Conservation (phyloP, 495 filamentous ascomycete genomes). For the Umbilicaria muhlenbergii region DNA sequence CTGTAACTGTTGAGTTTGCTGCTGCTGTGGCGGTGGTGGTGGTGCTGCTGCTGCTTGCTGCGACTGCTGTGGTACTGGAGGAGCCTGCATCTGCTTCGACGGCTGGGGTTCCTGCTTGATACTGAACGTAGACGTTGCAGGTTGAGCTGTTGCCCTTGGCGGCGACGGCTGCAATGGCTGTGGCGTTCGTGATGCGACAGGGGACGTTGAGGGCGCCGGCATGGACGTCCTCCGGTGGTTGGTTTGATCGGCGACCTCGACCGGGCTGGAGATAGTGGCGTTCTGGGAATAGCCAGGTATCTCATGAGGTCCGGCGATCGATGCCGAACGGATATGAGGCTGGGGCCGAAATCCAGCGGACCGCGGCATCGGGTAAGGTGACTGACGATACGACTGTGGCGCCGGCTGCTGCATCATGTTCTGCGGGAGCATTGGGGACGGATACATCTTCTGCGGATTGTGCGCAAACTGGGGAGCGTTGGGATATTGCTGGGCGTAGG, state of each 20-base stretch:
- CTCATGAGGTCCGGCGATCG: conserved; percentile 20
- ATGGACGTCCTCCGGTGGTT: conserved; percentile 22
- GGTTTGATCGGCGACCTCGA: conserved; percentile 10
- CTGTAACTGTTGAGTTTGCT: conserved; percentile 11
- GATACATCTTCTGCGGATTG: conserved; percentile 21
- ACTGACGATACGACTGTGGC: conserved; percentile 18
- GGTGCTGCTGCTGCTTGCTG: conserved; percentile 2
- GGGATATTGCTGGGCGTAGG: conserved; percentile 28
- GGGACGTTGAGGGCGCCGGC: conserved; percentile 14
- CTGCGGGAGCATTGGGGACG: conserved; percentile 23
- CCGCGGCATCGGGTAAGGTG: conserved; percentile 20
- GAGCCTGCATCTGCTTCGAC: conserved; percentile 10
- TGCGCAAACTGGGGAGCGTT: conserved; percentile 24
- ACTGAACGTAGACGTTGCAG: neutral
- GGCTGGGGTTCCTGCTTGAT: conserved; percentile 3
- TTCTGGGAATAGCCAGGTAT: conserved; percentile 8
- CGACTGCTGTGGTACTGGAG: conserved; percentile 9
- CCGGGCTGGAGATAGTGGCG: conserved; percentile 12
- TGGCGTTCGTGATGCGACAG: conserved; percentile 13
- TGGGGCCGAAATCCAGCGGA: conserved; percentile 13
- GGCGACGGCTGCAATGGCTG: conserved; percentile 10
- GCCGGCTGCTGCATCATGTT: conserved; percentile 18
- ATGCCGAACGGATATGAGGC: conserved; percentile 20
- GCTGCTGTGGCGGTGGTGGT: conserved; percentile 13
- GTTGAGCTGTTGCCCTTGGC: neutral